A percentile compares a stretch with the other conserved stretches of the same genome.
Evolutionary conservation across 2,329 filamentous ascomycete species (phyloP).

Genomic region (Arthrobotrys sinensis): DNA sequence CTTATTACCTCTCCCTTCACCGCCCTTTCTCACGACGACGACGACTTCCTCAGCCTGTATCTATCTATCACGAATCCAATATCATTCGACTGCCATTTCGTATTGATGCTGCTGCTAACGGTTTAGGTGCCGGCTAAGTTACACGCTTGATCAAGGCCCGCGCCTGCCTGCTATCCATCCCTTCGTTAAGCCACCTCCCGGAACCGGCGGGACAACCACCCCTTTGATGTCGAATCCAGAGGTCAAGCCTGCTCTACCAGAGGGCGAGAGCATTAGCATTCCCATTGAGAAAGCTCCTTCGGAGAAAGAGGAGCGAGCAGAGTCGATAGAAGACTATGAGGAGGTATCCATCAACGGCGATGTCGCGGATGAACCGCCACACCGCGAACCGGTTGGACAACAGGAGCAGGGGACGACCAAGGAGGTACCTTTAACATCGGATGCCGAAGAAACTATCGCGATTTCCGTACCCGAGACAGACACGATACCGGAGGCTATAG

Average conservation of each 20-base stretch:
- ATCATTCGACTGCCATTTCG: not conserved
- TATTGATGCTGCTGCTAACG: constrained; percentile 27
- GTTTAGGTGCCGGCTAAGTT: constrained; percentile 20
- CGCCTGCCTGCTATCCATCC: not conserved
- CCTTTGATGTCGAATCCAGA: constrained; percentile 55
- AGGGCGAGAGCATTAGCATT: constrained; percentile 43
- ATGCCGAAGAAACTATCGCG: not conserved
- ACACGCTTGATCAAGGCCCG: constrained; percentile 11
- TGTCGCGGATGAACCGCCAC: constrained; percentile 10
- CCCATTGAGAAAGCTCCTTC: constrained; percentile 25
- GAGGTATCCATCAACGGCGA: constrained; percentile 6
- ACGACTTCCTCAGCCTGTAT: not conserved
- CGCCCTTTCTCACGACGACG: constrained; percentile 7
- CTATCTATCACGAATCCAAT: not conserved
- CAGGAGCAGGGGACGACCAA: not conserved
- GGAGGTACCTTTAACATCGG: constrained; percentile 19
- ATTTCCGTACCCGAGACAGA: not conserved
- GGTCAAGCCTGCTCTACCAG: constrained; percentile 42
- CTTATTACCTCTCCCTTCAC: constrained; percentile 15
- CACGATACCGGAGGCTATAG: not conserved
- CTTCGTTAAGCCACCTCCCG: constrained; percentile 23
- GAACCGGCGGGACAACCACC: constrained; percentile 44
- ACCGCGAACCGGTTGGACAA: not conserved
- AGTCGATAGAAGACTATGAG: constrained; percentile 26
- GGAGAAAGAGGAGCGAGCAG: constrained; percentile 18